Evolutionary conservation across 768 basidiomycete species (phyloP), one percentile per base, ranked within the genome.

Genomic region (Lyophyllum semitale): DNA sequence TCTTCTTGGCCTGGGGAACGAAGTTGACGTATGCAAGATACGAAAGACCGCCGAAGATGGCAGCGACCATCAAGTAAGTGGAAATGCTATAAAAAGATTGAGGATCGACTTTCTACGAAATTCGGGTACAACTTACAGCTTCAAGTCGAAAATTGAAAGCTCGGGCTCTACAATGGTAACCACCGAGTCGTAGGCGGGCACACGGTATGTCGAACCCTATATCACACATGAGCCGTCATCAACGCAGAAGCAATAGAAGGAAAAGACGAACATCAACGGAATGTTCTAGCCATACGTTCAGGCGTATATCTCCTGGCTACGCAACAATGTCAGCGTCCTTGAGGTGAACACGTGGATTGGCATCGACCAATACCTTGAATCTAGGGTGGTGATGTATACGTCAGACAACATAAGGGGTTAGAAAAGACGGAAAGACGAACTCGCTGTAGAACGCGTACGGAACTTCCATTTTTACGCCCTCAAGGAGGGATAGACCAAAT

Each of bases 81-180:
- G 84, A 78, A 51, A 89, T 78, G 44, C 78, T 83, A 30, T 33
- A 18, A 17, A 20, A 7, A 38, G n/a, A 20, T 26, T 9, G 44
- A 48, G 26, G 48, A 25, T 41, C 18, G 42, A 50, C n/a, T 27
- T 33, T 45, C 51, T 9, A 50, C 48, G 15, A 41, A 29, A 25
- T 22, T 18, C 47, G 41, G n/a, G 42, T 11, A 8, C 15, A 26
- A 58, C 90, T 41, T 61, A 93, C 92, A 92, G 80, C 68, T 91
- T 88, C 64, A 87, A 77, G 70, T 94, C 92, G 60, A 93, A 84
- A 66, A 87, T 78, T 26, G 90, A 90, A 35, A 81, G 65, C 54
- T 88, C 86, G 17, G 92, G 90, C 66, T 94, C 91, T 33, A 93
- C 89, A 30, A 94, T 76, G 7, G 84, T 87, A 47, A 94, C 81